Base-by-base conservation (phyloP, 2,329 filamentous ascomycete genomes). In the Epichloe gansuensis region DNA sequence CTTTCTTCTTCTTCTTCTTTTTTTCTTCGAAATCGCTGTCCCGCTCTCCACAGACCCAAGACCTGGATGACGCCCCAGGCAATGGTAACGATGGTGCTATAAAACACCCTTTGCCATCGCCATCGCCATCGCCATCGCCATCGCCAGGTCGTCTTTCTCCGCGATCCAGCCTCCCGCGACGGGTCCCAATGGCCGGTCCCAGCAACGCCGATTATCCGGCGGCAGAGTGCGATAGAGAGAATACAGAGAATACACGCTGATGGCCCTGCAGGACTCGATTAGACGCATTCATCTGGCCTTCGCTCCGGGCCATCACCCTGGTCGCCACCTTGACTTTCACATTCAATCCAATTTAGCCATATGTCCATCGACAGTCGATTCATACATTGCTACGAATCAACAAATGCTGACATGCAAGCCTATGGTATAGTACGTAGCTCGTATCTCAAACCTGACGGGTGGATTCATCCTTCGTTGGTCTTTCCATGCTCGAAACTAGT, bases 1-100 rank as follows among this genome's bases (percentile, higher is more conserved):
- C 28, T 7, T 9, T n/a, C n/a, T n/a, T n/a, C n/a, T n/a, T n/a
- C n/a, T 2, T 17, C 2, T 2, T 17, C 2, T 2, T 17, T 17
- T 2, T 17, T 17, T 17, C 2, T 8, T 28, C 28, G 2, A 28
- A 28, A 28, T 28, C 7, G 7, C 28, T 31, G 28, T 31, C 28
- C 28, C 28, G 28, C 28, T 31, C 28, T 31, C 28, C 28, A 9
- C 28, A 5, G 84, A 31, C 1, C 68, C 84, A 7, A 76, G 67
- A 75, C 54, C 62, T 86, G 82, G 49, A 88, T 77, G 12, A 79
- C 54, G 1, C 73, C 83, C 53, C 81, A 80, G 9, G 69, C 67
- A 53, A 88, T 83, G 1, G 81, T 79, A 53, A 88, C 83, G 1
- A 80, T 79, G 0, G 82, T 85, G 0, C 80, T 73, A 67, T 78